Evolutionary conservation across 495 filamentous ascomycete species (phyloP), one percentile per base, ranked within the genome.

Genomic region (Usnea hakonensis): DNA sequence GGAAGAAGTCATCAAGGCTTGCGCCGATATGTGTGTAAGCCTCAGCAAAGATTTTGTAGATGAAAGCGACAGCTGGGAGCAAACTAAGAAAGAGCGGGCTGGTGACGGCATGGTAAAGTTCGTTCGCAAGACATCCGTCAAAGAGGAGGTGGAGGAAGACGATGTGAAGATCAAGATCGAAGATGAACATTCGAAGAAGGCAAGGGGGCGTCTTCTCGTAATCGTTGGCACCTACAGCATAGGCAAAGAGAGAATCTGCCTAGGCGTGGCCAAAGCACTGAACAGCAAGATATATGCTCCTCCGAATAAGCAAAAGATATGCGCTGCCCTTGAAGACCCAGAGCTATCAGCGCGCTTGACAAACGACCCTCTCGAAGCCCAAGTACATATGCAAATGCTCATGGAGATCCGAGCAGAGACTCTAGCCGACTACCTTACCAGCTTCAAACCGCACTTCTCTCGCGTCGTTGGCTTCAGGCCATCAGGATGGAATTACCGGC

Each of bases 201-300:
- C 70, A 54, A 70, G 75, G n/a, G 85, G 84, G 48, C 85, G 90
- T 26, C 81, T 99, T 10, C 81, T 99, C 2, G 88, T 99, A 23
- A 84, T 99, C 11, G 91, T 96, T 64, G 94, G 94, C 59, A 99
- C 94, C 3, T 99, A 99, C 76, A 90, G 85, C 63, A 99, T 99
- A 67, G 94, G 94, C 72, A 99, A 99, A 76, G 94, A 99, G 72
- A 86, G 91, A 59, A 90, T 99, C 68, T 97, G 94, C 73, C 74
- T 95, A 23, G 93, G 90, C 59, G 94, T 97, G 63, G 94, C 94
- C 10, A 80, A 83, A 61, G 93, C 94, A 4, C 84, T 98, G 13
- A 78, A 85, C 50, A 88, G 86, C 69, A 96, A 96, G 71, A 97
- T 98, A 70, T 98, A 87, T 68, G 93, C 95, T 0, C 83, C 89